A percentile compares a stretch with the other conserved stretches of the same genome.
Evolutionary conservation across 2,329 filamentous ascomycete genomes (phyloP).

Genomic region (Fusarium sp.): DNA sequence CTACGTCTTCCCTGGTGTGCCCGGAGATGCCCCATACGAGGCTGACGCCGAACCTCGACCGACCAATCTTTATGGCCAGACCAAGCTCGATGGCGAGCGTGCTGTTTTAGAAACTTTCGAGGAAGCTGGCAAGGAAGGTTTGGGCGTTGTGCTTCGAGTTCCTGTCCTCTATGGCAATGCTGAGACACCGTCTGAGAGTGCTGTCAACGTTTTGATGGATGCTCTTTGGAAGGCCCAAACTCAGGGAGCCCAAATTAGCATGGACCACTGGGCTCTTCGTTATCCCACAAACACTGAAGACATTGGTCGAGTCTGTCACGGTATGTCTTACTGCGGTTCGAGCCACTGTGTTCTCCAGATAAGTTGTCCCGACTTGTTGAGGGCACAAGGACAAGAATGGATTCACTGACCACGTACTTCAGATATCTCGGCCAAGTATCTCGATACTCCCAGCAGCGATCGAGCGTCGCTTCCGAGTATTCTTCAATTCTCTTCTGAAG

Average conservation of each 20-base stretch:
- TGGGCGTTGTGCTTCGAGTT: slow-evolving; percentile 79
- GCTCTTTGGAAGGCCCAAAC: slow-evolving; percentile 79
- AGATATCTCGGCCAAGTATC: slow-evolving; percentile 79
- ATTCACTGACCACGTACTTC: background rate
- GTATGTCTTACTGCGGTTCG: slow-evolving; percentile 54
- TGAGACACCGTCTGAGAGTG: slow-evolving; percentile 77
- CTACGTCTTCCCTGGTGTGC: slow-evolving; percentile 79
- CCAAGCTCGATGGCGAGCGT: slow-evolving; percentile 68
- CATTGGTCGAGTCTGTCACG: slow-evolving; percentile 79
- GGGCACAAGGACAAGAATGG: background rate
- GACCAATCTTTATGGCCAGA: slow-evolving; percentile 78
- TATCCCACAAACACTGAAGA: slow-evolving; percentile 93
- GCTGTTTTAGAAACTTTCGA: slow-evolving; percentile 74
- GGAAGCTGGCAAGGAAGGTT: slow-evolving; percentile 59
- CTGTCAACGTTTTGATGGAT: slow-evolving; percentile 84
- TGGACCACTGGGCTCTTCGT: slow-evolving; percentile 87
- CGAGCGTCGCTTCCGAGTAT: slow-evolving; percentile 70
- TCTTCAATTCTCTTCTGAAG: slow-evolving; percentile 88
- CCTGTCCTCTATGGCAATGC: slow-evolving; percentile 87
- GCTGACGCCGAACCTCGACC: slow-evolving; percentile 71
- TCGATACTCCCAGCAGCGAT: slow-evolving; percentile 58
- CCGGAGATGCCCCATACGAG: slow-evolving; percentile 87
- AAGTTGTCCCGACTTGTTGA: background rate
- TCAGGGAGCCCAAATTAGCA: slow-evolving; percentile 70
- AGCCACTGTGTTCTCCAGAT: background rate